Conservation (phyloP, 2,329 filamentous ascomycete species). For the Fusarium vanettenii region DNA sequence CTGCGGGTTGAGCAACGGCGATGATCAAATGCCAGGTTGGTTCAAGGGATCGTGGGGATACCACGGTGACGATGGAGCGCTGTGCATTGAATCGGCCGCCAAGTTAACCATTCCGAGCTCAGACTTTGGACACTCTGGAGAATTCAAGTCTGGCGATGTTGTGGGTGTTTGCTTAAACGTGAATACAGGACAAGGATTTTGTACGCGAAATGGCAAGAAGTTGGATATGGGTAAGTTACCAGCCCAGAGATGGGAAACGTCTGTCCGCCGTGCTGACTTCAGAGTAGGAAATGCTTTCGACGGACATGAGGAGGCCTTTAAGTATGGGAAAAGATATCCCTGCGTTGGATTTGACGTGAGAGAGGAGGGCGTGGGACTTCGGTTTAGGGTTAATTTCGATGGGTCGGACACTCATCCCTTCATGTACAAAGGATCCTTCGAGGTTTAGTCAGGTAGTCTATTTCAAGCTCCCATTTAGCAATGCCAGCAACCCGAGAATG, state of each 20-base stretch:
- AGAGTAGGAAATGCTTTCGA: neutral
- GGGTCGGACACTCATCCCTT: neutral
- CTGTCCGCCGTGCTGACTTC: rapidly evolving
- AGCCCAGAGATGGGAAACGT: neutral
- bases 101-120: neutral
- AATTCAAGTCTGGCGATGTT: neutral
- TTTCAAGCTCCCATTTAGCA: too few relatives aligned
- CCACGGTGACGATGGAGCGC: rapidly evolving
- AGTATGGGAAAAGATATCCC: neutral
- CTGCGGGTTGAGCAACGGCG: rapidly evolving
- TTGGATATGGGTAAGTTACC: neutral
- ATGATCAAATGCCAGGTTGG: neutral
- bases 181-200: neutral
- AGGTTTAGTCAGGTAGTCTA: neutral
- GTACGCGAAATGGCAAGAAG: neutral
- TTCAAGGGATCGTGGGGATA: neutral
- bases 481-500: neutral
- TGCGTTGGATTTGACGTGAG: rapidly evolving
- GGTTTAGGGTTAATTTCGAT: neutral
- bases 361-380: rapidly evolving
- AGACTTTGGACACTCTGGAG: neutral
- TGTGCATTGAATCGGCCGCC: neutral
- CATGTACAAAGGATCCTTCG: neutral
- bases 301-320: neutral
- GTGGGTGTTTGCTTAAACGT: neutral